phyloP scores from a whole-genome alignment of 257 asterid genomes.

The Solanum megistacrolobum region DNA sequence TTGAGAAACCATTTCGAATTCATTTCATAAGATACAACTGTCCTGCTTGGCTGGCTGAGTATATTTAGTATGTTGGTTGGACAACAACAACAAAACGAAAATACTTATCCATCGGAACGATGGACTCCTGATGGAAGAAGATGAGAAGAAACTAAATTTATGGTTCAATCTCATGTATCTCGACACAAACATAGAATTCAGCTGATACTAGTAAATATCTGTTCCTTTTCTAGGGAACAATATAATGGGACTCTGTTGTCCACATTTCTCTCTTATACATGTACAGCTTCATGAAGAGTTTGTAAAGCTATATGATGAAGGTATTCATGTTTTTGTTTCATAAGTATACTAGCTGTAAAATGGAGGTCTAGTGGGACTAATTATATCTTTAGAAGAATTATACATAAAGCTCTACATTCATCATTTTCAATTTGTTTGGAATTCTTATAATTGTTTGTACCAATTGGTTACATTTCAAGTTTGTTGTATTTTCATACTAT shows the following conservation, averaged over 20 bases:
- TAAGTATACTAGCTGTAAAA: background rate
- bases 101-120: background rate
- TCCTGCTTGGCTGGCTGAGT: background rate
- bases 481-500: background rate
- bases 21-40: background rate
- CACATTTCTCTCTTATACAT: slow-evolving; percentile 4
- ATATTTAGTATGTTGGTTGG: background rate
- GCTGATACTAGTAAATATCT: background rate
- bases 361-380: background rate
- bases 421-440: background rate
- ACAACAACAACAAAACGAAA: background rate
- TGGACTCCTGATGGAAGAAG: background rate
- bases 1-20: background rate
- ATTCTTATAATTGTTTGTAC: background rate
- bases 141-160: background rate
- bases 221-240: background rate
- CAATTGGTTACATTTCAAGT: background rate
- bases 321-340: background rate
- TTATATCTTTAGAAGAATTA: background rate
- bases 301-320: slow-evolving; percentile 1
- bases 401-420: background rate
- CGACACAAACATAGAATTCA: background rate
- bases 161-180: background rate
- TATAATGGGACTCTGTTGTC: background rate
- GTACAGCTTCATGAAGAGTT: slow-evolving; percentile 6